These are phyloP conservation scores for Tuber brumale DNA, from an alignment of 495 filamentous ascomycete species.

Conservation along the genomic window DNA sequence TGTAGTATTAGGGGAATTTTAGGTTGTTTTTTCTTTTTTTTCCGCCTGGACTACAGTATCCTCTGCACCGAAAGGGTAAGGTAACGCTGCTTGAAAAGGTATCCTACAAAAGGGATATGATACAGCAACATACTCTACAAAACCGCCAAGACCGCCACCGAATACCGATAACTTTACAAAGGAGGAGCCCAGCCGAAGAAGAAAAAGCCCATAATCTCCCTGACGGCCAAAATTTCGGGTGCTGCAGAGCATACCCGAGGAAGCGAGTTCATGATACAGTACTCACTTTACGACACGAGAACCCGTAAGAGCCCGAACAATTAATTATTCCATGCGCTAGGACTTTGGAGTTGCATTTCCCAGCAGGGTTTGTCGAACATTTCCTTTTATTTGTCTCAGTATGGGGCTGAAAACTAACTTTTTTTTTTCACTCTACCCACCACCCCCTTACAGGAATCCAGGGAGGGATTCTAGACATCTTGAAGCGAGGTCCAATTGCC, in stretches of 20 bases:
- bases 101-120: neutral
- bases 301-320: neutral
- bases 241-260: neutral
- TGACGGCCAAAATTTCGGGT: neutral
- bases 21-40: neutral
- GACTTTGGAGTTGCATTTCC: neutral
- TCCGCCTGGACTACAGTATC: no score
- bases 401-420: neutral
- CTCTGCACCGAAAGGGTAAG: no score
- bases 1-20: neutral
- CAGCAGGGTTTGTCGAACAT: no score
- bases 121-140: neutral
- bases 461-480: neutral
- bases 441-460: neutral
- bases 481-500: neutral
- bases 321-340: neutral
- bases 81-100: neutral
- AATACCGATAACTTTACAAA: no score
- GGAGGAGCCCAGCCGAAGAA: neutral
- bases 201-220: neutral
- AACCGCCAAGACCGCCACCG: neutral
- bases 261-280: neutral
- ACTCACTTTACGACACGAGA: neutral
- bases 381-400: no score
- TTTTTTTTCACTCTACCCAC: neutral